Base-by-base conservation (phyloP, 2,329 filamentous ascomycete species). In the Botryotinia calthae region DNA sequence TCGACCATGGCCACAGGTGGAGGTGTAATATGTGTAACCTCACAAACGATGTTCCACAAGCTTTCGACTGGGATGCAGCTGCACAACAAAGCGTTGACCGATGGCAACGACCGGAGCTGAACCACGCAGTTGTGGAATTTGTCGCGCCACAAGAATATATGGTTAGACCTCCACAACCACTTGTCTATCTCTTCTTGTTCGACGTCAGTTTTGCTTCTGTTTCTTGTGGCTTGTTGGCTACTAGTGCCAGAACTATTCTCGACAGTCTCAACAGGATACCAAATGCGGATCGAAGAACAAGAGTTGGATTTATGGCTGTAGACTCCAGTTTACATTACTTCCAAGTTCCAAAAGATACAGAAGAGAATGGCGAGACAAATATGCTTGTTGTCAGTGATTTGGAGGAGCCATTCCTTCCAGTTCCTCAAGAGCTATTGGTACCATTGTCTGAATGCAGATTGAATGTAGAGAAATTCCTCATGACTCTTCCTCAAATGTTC, bases 11-110 rank as follows among this genome's bases (percentile, higher is more conserved):
- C 64, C 96, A 99, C 84, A 89, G 96, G 81, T 99, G 96, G 96
- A 91, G 95, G 80, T 99, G 96, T 85, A 99, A 99, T 84, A 98
- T 99, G 95, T 99, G 96, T 83, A 98, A 97, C 83, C 86, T 99
- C 76, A 98, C 95, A 78, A 99, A 99, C 82, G 96, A 99, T 79
- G 95, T 98, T 56, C 96, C 96, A n/a, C 96, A 99, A 83, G 95
- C 95, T 54, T 99, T 99, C 77, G 96, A 99, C 82, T 99, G 96
- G 96, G 96, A 99, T 83, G 91, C 94, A 48, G 91, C 93, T 62
- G 87, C 94, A 71, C 95, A 98, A 83, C 95, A 97, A 85, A 92
- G 90, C 70, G 91, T 97, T 68, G 95, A 99, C 82, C 87, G 96
- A 80, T 97, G 96, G 92, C 91, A 97, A 82, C 88, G 96, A 78